These are phyloP conservation scores for Skeletonema menzelii DNA, from an alignment of 108 stramenopile species.

Conservation along the genomic window DNA sequence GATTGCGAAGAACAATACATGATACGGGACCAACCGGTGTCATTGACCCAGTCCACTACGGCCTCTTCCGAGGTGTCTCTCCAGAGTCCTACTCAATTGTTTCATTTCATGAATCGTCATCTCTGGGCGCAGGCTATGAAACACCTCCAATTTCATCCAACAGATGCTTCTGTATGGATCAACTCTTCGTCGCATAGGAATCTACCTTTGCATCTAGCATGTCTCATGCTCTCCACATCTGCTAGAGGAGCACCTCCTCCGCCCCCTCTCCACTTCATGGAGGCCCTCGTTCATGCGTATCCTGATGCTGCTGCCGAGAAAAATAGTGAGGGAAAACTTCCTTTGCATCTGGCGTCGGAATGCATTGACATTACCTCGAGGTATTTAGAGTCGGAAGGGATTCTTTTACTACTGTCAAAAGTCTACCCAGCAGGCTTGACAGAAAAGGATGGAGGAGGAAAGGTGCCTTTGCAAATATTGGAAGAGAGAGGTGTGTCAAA, in stretches of 20 bases:
- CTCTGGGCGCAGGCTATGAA: conserved; percentile 11
- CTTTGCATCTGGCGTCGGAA: conserved; percentile 26
- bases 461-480: conserved; percentile 18
- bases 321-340: conserved; percentile 20
- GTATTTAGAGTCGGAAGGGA: conserved; percentile 12
- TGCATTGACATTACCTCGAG: conserved; percentile 13
- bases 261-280: conserved; percentile 16
- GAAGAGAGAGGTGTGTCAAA: conserved; percentile 8
- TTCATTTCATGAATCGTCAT: conserved; percentile 18
- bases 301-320: conserved; percentile 6
- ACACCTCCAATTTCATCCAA: not conserved
- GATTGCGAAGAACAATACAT: not conserved
- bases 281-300: conserved; percentile 7
- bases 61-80: not conserved
- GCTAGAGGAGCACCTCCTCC: conserved; percentile 7
- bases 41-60: not conserved
- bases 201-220: conserved; percentile 25
- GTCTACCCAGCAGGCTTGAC: conserved; percentile 9
- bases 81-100: conserved; percentile 12
- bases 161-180: conserved; percentile 15
- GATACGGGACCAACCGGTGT: not conserved
- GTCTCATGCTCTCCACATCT: not conserved
- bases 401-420: conserved; percentile 11
- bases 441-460: conserved; percentile 10
- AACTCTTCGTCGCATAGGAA: conserved; percentile 9